Evolutionary conservation across 2,329 filamentous ascomycete genomes (phyloP).

Genomic region (Chaetomium sp.): DNA sequence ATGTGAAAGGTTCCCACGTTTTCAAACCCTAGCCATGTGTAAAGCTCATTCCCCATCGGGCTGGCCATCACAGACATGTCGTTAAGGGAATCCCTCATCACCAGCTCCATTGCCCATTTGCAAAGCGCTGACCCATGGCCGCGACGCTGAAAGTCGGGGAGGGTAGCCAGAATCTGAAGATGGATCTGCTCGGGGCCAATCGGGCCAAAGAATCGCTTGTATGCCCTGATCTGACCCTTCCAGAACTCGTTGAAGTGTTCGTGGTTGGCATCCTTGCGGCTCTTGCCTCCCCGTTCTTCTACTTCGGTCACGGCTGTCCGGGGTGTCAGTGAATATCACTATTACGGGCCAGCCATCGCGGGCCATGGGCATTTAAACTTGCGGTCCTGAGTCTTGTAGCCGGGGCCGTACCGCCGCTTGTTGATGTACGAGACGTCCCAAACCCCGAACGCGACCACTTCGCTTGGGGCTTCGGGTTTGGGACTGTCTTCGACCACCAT

Average conservation of each 20-base stretch:
- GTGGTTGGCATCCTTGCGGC: constrained; percentile 33
- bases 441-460: constrained; percentile 32
- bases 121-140: constrained; percentile 32
- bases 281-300: constrained; percentile 30
- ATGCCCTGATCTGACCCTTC: constrained; percentile 31
- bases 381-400: constrained; percentile 33
- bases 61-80: constrained; percentile 35
- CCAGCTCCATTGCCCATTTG: constrained; percentile 31
- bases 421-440: constrained; percentile 34
- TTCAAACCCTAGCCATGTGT: constrained; percentile 28
- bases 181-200: constrained; percentile 34
- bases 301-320: constrained; percentile 30
- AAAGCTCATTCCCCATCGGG: constrained; percentile 33
- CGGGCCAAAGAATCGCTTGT: constrained; percentile 28
- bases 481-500: constrained; percentile 34
- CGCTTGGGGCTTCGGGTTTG: constrained; percentile 13
- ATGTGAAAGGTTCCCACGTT: constrained; percentile 26
- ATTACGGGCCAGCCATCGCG: background rate
- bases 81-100: constrained; percentile 25
- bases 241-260: constrained; percentile 31
- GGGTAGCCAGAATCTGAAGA: constrained; percentile 34
- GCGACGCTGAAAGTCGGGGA: constrained; percentile 31
- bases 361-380: constrained; percentile 24
- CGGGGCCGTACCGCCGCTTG: constrained; percentile 29
- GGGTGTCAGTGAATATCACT: constrained; percentile 14